These are phyloP conservation scores for Tolypocladium tropicale DNA, from an alignment of 2,329 filamentous ascomycete genomes.

Conservation along the genomic window DNA sequence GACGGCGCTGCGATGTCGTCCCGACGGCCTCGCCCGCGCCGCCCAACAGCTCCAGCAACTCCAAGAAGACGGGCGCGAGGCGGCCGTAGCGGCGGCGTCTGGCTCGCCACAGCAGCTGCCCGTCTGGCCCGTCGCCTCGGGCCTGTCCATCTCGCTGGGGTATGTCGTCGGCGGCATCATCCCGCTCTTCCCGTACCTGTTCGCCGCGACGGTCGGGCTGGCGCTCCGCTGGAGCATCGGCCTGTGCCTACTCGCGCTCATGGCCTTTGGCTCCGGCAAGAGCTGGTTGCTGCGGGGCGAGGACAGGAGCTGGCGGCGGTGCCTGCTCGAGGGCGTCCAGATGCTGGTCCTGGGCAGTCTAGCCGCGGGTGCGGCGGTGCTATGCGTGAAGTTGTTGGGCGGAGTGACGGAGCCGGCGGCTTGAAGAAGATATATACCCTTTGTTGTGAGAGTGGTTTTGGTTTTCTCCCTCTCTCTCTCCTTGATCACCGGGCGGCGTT, in stretches of 20 bases:
- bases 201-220: constrained; percentile 25
- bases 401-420: background rate
- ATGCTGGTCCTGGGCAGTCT: constrained; percentile 23
- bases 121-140: constrained; percentile 34
- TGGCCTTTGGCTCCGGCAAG: constrained; percentile 47
- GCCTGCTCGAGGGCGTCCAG: constrained; percentile 19
- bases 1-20: constrained; percentile 11
- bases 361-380: constrained; percentile 20
- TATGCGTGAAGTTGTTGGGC: constrained; percentile 17
- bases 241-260: constrained; percentile 43
- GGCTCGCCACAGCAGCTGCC: constrained; percentile 9
- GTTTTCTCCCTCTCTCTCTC: background rate
- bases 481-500: background rate
- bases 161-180: constrained; percentile 55
- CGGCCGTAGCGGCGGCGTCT: background rate
- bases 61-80: background rate
- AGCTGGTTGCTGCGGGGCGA: constrained; percentile 26
- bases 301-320: constrained; percentile 7
- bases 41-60: constrained; percentile 9
- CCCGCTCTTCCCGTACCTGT: constrained; percentile 53
- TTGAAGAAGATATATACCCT: background rate
- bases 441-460: background rate
- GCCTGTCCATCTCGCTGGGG: constrained; percentile 48
- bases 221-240: constrained; percentile 43
- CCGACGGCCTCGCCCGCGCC: constrained; percentile 19